phyloP scores from a whole-genome alignment of 306 rosid species.

The Argentina anserina region DNA sequence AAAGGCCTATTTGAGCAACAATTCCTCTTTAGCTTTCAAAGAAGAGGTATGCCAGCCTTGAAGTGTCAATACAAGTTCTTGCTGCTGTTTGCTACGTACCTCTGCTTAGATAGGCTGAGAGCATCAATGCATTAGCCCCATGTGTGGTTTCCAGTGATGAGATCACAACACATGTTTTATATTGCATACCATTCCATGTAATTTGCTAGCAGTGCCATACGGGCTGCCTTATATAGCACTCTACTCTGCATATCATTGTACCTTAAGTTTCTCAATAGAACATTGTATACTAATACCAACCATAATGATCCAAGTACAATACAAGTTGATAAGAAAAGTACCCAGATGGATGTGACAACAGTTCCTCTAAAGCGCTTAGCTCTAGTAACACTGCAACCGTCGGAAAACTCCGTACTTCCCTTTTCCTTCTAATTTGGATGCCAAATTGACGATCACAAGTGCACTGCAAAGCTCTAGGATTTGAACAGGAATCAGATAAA shows the following conservation, averaged over 20 bases:
- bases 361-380: background rate
- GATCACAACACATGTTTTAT: slow-evolving; percentile 48
- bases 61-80: slow-evolving; percentile 36
- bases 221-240: slow-evolving; percentile 15
- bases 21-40: slow-evolving; percentile 31
- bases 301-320: background rate
- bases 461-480: slow-evolving; percentile 5
- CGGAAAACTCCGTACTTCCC: background rate
- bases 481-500: background rate
- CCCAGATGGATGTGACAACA: slow-evolving; percentile 14
- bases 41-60: slow-evolving; percentile 28
- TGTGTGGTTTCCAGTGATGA: slow-evolving; percentile 37
- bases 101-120: slow-evolving; percentile 35
- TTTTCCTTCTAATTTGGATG: background rate
- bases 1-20: slow-evolving; percentile 30
- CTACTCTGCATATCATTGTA: background rate
- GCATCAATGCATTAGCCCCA: slow-evolving; percentile 39
- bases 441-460: background rate
- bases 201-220: slow-evolving; percentile 27
- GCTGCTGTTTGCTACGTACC: slow-evolving; percentile 25
- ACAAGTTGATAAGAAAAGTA: slow-evolving; percentile 1
- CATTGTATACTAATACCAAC: no score
- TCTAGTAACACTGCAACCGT: background rate
- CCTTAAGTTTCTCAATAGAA: no score
- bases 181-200: slow-evolving; percentile 46